Base-by-base conservation (phyloP, 1,284 basidiomycete genomes). In the Cryptococcus depauperatus region DNA sequence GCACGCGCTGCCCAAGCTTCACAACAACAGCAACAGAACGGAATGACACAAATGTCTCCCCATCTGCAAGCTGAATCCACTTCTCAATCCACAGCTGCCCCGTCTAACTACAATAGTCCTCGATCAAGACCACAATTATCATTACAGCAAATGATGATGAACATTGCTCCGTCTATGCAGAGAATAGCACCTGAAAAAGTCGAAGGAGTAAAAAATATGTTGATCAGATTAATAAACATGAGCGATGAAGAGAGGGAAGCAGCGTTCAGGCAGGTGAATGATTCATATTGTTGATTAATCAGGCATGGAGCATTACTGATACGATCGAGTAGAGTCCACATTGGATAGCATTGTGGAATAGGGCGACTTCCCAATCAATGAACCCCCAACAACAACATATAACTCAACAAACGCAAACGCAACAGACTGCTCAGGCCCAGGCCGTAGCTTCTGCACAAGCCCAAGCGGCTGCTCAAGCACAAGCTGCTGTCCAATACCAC, bases 181-280 rank as follows among this genome's bases (percentile, higher is more conserved):
- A 26, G 46, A 18, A 41, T 51, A 26, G 44, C 42, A 3, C 42
- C 46, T 14, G 48, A 51, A 3, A 51, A 54, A 33, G 50, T 43
- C n/a, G 43, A 41, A 25, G 48, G 44, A 26, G 50, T 58, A 4
- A 47, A 54, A n/a, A 51, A 57, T 8, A 51, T 62, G 34, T 46
- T 59, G 19, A 39, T 51, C 21, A 51, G 58, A 26, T 51, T 68
- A 10, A 46, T 51, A 23, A 37, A 39, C 19, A 56, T 69, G 55
- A 46, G 50, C 2, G 64, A 66, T 3, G 56, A 54, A 14, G 58
- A 64, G 37, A 42, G 66, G 21, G 57, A 59, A 28, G 46, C 35
- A 26, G 50, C 57, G 8, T 65, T 68, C 27, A 50, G 50, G 25
- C 55, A 54, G 35, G 63, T 66, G 30, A 48, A 57, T 52, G 13